Conservation (phyloP, 2,329 filamentous ascomycete species). For the Fusarium torulosum region DNA sequence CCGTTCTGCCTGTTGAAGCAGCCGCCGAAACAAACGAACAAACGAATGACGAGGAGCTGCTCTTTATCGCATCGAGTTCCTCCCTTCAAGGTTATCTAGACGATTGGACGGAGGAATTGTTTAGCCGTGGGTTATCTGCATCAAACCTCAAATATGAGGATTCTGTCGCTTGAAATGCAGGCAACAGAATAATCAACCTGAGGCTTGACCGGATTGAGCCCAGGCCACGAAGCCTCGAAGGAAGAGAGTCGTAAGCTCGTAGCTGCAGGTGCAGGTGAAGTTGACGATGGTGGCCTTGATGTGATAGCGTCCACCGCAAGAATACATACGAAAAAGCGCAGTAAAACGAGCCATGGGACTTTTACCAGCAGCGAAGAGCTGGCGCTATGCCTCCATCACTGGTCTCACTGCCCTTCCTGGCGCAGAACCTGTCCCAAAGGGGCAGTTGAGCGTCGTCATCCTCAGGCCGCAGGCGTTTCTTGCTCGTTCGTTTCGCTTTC, state of each 20-base stretch:
- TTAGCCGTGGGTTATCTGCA: conserved; percentile 31
- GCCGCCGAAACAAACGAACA: conserved; percentile 14
- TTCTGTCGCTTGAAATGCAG: conserved; percentile 14
- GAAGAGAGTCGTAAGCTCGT: conserved; percentile 44
- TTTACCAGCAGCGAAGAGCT: neutral
- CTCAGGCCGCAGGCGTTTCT: conserved; percentile 46
- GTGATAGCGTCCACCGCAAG: conserved; percentile 15
- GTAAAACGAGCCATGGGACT: conserved; percentile 26
- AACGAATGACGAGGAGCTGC: conserved; percentile 13
- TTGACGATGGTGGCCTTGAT: conserved; percentile 27
- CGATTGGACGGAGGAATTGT: conserved; percentile 35
- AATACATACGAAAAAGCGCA: conserved; percentile 36
- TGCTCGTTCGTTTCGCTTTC: conserved; percentile 27
- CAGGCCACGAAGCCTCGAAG: conserved; percentile 44
- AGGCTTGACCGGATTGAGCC: conserved; percentile 46
- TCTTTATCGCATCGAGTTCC: conserved; percentile 18
- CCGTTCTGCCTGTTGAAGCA: conserved; percentile 12
- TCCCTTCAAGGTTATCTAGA: neutral
- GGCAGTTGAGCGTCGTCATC: conserved; percentile 51
- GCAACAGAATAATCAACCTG: conserved; percentile 40
- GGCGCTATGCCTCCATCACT: conserved; percentile 38
- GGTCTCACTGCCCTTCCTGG: conserved; percentile 39
- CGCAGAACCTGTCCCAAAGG: conserved; percentile 39
- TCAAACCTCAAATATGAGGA: conserved; percentile 31
- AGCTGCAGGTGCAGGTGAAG: conserved; percentile 36